phyloP scores from a whole-genome alignment of 116 monocot genomes.

The Zostera marina region DNA sequence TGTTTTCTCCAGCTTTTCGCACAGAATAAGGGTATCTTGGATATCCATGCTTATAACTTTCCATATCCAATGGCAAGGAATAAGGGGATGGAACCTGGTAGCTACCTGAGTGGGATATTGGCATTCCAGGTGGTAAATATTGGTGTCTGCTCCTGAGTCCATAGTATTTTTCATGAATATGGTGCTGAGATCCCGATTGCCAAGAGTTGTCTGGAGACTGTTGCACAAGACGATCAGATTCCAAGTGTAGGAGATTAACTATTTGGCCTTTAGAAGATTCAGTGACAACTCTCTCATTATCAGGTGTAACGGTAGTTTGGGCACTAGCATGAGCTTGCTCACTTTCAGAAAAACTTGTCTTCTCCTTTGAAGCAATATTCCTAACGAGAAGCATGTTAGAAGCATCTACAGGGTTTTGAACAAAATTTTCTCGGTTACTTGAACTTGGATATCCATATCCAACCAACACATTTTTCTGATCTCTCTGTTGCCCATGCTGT shows the following conservation, averaged over 20 bases:
- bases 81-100: slow-evolving; percentile 1
- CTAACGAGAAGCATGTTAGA: neutral
- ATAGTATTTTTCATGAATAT: neutral
- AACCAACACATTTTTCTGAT: neutral
- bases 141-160: neutral
- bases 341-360: neutral
- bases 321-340: neutral
- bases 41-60: slow-evolving; percentile 2
- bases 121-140: neutral
- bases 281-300: neutral
- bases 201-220: neutral
- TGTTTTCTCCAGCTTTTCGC: slow-evolving; percentile 3
- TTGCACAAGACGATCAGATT: neutral
- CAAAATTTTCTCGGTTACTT: neutral
- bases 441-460: neutral
- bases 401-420: neutral
- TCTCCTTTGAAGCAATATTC: neutral
- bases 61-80: neutral
- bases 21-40: neutral
- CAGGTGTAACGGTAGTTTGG: neutral
- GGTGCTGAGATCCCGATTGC: neutral
- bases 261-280: neutral
- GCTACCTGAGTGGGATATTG: neutral
- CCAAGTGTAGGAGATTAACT: neutral
- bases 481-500: slow-evolving; percentile 27